These are phyloP conservation scores for Candida sakaeoensis DNA, from an alignment of 805 yeast species.

Conservation along the genomic window DNA sequence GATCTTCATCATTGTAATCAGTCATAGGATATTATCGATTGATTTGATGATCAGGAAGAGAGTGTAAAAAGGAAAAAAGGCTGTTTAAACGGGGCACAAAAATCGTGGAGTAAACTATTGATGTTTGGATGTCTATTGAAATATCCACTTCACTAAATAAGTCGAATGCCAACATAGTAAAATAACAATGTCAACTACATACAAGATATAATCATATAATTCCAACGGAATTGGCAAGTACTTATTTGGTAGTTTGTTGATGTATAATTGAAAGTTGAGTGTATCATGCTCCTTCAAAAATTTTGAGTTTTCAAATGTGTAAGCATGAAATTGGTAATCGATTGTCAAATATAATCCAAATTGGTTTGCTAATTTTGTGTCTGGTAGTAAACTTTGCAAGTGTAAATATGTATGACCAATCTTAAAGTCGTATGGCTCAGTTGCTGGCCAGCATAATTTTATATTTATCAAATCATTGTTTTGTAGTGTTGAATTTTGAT, in stretches of 20 bases:
- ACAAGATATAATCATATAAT: slow-evolving; percentile 23
- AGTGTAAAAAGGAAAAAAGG: background rate
- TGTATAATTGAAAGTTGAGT: slow-evolving; percentile 21
- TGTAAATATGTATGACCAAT: slow-evolving; percentile 22
- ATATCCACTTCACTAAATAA: slow-evolving; percentile 10
- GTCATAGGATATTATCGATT: slow-evolving; percentile 15
- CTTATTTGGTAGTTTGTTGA: slow-evolving; percentile 23
- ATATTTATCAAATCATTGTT: slow-evolving; percentile 24
- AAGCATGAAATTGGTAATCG: slow-evolving; percentile 19
- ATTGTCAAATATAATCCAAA: slow-evolving; percentile 25
- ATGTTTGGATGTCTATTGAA: slow-evolving; percentile 4
- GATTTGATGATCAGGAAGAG: background rate
- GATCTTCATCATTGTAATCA: slow-evolving; percentile 41
- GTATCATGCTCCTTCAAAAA: slow-evolving; percentile 11
- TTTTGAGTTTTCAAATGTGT: slow-evolving; percentile 13
- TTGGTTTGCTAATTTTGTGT: slow-evolving; percentile 2
- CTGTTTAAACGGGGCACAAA: background rate
- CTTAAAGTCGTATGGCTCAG: slow-evolving; percentile 22
- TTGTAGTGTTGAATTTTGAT: slow-evolving; percentile 21
- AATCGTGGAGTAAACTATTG: background rate
- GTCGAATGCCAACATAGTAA: slow-evolving; percentile 9
- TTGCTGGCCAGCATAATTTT: slow-evolving; percentile 39
- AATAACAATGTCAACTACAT: slow-evolving; percentile 23
- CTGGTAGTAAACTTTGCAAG: slow-evolving; percentile 10
- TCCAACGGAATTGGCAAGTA: slow-evolving; percentile 33